Evolutionary conservation across 345 rosid species (phyloP).

Genomic region (Brassica incana): DNA sequence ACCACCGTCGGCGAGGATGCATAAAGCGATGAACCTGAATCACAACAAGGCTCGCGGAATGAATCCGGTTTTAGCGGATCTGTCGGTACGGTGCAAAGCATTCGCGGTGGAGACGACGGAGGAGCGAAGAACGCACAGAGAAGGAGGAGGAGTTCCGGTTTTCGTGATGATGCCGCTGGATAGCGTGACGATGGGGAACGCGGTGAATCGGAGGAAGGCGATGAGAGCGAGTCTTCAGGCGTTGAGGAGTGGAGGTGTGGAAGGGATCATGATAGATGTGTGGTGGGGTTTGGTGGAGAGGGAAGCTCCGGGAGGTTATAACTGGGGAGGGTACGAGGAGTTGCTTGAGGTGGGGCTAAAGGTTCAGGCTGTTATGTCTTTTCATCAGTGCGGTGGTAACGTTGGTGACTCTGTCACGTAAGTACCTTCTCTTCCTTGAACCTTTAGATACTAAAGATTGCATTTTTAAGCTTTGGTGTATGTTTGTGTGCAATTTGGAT

Average conservation of each 20-base stretch:
- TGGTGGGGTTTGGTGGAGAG: conserved; percentile 99
- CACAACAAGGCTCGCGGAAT: conserved; percentile 44
- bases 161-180: background rate
- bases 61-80: conserved; percentile 63
- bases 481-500: too few species aligned
- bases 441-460: background rate
- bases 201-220: conserved; percentile 61
- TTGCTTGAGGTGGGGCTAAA: conserved; percentile 78
- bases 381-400: conserved; percentile 99
- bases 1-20: conserved; percentile 55
- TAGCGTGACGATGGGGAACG: background rate
- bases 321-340: conserved; percentile 94
- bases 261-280: conserved; percentile 95
- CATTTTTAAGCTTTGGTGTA: background rate
- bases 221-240: conserved; percentile 93
- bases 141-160: conserved; percentile 20
- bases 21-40: conserved; percentile 37
- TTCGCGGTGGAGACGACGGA: conserved; percentile 41
- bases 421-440: conserved; percentile 39
- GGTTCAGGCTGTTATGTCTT: conserved; percentile 98
- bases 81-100: too few species aligned
- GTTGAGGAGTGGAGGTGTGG: conserved; percentile 91
- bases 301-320: conserved; percentile 71
- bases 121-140: conserved; percentile 37
- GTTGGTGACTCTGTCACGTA: conserved; percentile 94